Evolutionary conservation across 345 rosid species (phyloP).

Genomic region (Lepidium sativum): DNA sequence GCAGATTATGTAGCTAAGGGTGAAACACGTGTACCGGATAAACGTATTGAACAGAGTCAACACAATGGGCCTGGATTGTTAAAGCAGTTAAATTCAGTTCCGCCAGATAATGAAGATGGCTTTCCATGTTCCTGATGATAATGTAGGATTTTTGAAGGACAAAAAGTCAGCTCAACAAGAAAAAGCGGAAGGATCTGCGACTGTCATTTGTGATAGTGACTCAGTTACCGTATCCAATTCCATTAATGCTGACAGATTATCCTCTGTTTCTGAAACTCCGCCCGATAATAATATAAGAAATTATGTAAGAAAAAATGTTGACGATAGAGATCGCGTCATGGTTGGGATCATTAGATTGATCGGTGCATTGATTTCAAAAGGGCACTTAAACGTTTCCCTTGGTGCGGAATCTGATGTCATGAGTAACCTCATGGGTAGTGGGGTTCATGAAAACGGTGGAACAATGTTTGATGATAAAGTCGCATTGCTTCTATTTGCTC

Average conservation of each 20-base stretch:
- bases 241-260: constrained; percentile 37
- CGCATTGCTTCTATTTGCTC: constrained; percentile 71
- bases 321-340: constrained; percentile 66
- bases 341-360: constrained; percentile 76
- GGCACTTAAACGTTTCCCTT: constrained; percentile 58
- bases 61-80: constrained; percentile 25
- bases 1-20: constrained; percentile 24
- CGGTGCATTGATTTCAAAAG: constrained; percentile 69
- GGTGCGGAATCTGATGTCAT: constrained; percentile 42
- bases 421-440: constrained; percentile 55
- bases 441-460: constrained; percentile 54
- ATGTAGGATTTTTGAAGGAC: constrained; percentile 27
- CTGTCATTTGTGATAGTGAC: constrained; percentile 23
- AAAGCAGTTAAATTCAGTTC: constrained; percentile 31
- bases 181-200: constrained; percentile 29
- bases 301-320: constrained; percentile 57
- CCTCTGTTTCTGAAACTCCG: constrained; percentile 50
- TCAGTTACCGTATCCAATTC: constrained; percentile 30
- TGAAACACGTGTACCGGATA: constrained; percentile 26
- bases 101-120: constrained; percentile 5
- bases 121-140: constrained; percentile 29
- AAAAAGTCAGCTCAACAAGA: constrained; percentile 28
- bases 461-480: constrained; percentile 95
- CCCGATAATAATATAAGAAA: constrained; percentile 49
- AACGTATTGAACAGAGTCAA: constrained; percentile 31